Percentiles rank a stretch among this genome's conserved stretches.
phyloP scores from a whole-genome alignment of 2,329 filamentous ascomycete species.

The Knufia fluminis region DNA sequence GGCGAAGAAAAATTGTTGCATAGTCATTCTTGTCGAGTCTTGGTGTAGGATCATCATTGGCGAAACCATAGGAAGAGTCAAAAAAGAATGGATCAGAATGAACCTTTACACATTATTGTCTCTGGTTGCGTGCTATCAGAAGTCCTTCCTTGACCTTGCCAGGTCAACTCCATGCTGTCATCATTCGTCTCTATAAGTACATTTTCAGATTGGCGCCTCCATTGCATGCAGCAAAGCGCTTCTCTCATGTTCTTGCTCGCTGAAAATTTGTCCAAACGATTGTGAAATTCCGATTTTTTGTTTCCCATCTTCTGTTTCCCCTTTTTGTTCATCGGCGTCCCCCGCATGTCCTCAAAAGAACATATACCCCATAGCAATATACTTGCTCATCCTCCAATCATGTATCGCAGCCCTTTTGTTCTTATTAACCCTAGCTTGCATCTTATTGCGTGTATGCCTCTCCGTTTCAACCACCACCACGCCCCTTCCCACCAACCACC shows the following conservation, averaged over 20 bases:
- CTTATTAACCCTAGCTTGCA: neutral
- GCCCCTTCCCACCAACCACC: neutral
- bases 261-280: neutral
- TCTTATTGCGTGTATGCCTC: neutral
- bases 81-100: neutral
- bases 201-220: neutral
- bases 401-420: neutral
- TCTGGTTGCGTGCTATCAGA: neutral
- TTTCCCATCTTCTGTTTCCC: neutral
- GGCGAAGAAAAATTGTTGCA: neutral
- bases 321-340: neutral
- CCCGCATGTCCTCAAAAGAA: too few species aligned
- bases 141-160: neutral
- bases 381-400: too few species aligned
- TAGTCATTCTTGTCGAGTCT: neutral
- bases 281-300: neutral
- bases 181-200: slow-evolving; percentile 1
- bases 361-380: too few species aligned
- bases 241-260: neutral
- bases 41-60: neutral
- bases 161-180: slow-evolving; percentile 1
- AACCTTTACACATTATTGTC: neutral
- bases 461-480: neutral
- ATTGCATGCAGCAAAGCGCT: neutral
- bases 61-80: neutral